Evolutionary conservation across 495 filamentous ascomycete species (phyloP).

Genomic region (Penicillium macrosclerotiorum): DNA sequence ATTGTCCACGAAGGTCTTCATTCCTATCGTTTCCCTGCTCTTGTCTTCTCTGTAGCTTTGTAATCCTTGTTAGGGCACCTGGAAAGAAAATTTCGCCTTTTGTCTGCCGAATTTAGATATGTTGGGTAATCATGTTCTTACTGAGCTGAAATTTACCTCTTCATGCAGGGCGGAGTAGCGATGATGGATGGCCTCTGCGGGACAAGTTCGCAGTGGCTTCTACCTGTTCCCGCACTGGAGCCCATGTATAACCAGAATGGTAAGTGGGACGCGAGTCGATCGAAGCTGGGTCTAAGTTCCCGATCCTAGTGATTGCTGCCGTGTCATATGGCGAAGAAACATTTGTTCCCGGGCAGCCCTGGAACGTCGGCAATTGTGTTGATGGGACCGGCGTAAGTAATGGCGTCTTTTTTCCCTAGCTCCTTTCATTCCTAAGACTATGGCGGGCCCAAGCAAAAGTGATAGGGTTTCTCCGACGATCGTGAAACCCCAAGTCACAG

Average conservation of each 20-base stretch:
- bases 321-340: slow-evolving; percentile 28
- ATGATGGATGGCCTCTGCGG: slow-evolving; percentile 32
- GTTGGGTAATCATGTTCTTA: neutral
- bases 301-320: slow-evolving; percentile 18
- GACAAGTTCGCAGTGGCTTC: slow-evolving; percentile 22
- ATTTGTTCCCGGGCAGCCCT: slow-evolving; percentile 18
- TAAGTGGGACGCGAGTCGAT: too few species aligned
- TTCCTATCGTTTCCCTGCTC: too few species aligned
- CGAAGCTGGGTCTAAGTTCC: too few species aligned
- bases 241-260: slow-evolving; percentile 18
- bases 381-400: slow-evolving; percentile 24
- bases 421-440: too few species aligned
- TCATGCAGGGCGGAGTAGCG: slow-evolving; percentile 20
- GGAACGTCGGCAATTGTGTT: slow-evolving; percentile 25
- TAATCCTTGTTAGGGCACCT: too few species aligned
- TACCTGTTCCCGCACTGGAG: slow-evolving; percentile 14
- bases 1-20: too few species aligned
- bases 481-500: neutral
- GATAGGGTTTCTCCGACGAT: neutral
- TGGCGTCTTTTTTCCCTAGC: neutral
- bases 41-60: too few species aligned
- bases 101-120: too few species aligned
- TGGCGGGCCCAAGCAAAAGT: too few species aligned
- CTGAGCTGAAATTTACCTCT: neutral
- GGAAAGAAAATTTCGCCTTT: too few species aligned